Base-by-base conservation (phyloP, 1,139 yeast species). In the Kodamaea sp. region DNA sequence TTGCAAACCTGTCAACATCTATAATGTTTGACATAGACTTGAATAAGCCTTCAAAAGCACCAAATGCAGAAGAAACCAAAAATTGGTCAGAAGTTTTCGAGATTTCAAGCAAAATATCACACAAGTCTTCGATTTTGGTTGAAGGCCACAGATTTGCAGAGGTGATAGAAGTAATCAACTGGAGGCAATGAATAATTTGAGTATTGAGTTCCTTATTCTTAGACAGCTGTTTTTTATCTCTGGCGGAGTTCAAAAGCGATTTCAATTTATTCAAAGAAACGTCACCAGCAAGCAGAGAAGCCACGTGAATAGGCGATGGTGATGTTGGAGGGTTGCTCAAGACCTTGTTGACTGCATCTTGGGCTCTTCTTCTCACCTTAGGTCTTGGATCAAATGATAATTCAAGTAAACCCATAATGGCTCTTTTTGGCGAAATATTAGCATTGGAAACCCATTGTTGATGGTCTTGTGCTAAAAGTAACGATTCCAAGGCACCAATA, bases 311-410 rank as follows among this genome's bases (percentile, higher is more conserved):
- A 6, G 82, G 74, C 10, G 80, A 70, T 7, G 96, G 94, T n/a
- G 90, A 84, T 0, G 88, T 77, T 8, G 96, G 96, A 10, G 94
- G 90, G 48, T 74, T 73, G 5, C 65, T 47, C 47, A 92, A 67
- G 26, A 92, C 68, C 5, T 68, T 73, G 35, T 73, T 64, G 15
- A 92, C 73, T 2, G 97, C 86, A 43, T 92, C 98, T 52, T 84
- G 86, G 2, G 97, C 96, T 68, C 97, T 81, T 76, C 86, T 88
- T 62, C 99, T 80, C 8, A 94, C 95, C 56, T 94, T 94, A 27
- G 99, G 98, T 58, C 98, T 78, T 32, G 87, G 83, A 60, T 94
- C 98, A 39, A 86, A 65, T 1, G 92, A 78, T 47, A 89, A 72
- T 54, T 88, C 90, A 45, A 92, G 65, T 43, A 94, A 64, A 29